phyloP scores from a whole-genome alignment of 2,329 filamentous ascomycete species.

The Beauveria rudraprayagi region DNA sequence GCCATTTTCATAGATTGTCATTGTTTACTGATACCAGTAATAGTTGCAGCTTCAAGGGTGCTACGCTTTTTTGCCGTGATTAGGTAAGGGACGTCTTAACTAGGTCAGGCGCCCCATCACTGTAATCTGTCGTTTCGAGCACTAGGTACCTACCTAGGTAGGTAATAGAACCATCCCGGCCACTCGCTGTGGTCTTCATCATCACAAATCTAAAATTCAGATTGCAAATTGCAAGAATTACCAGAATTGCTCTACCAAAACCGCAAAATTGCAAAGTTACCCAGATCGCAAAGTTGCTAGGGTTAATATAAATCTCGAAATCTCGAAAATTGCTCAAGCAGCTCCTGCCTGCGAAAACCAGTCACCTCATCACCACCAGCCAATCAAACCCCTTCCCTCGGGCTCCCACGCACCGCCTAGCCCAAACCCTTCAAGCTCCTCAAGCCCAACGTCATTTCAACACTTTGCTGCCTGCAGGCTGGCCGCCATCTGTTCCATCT shows the following conservation, averaged over 20 bases:
- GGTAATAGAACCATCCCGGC: background rate
- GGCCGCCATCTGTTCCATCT: background rate
- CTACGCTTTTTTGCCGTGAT: too few species aligned
- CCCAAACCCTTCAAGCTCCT: background rate
- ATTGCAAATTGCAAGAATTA: too few species aligned
- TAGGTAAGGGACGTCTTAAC: background rate
- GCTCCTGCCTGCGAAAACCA: background rate
- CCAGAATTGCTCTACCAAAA: too few species aligned
- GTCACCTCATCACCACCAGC: background rate
- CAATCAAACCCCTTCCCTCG: background rate
- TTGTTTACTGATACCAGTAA: background rate
- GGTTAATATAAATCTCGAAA: background rate
- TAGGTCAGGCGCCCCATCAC: background rate
- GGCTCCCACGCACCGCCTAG: background rate
- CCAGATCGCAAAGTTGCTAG: too few species aligned
- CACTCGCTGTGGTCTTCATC: background rate
- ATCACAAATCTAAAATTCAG: background rate
- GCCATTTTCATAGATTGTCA: background rate
- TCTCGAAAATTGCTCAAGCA: background rate
- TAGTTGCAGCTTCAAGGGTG: background rate
- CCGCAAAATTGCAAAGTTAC: too few species aligned
- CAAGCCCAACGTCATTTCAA: slow-evolving; percentile 9
- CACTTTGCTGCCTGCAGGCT: slow-evolving; percentile 4
- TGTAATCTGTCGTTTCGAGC: background rate
- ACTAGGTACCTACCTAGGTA: background rate